Evolutionary conservation across 352 stramenopile species (phyloP).

Genomic region (Saprolegnia parasitica): DNA sequence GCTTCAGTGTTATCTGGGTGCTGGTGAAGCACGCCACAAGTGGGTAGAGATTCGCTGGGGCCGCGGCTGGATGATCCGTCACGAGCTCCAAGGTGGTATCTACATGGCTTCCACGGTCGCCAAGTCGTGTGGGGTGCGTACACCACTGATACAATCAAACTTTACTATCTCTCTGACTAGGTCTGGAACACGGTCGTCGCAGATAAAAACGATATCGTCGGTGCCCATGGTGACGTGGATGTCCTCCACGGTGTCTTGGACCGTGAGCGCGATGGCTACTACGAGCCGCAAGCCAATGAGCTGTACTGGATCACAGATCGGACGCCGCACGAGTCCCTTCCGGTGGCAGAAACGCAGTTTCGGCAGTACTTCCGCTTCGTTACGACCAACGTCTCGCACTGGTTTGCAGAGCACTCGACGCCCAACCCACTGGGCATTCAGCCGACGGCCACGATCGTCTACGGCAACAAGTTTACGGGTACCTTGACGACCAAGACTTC

Average conservation of each 20-base stretch:
- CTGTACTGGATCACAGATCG: constrained; percentile 31
- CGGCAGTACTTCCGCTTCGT: constrained; percentile 32
- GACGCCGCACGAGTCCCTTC: constrained; percentile 31
- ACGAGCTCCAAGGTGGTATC: constrained; percentile 29
- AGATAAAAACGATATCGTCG: constrained; percentile 7
- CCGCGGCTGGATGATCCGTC: not conserved
- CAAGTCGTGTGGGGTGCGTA: constrained; percentile 23
- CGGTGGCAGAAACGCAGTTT: constrained; percentile 12
- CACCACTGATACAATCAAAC: no score
- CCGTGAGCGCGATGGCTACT: not conserved
- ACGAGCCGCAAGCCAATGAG: constrained; percentile 26
- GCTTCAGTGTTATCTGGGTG: not conserved
- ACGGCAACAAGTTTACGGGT: constrained; percentile 27
- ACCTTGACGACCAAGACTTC: no score
- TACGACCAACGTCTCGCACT: constrained; percentile 29
- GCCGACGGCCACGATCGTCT: constrained; percentile 27
- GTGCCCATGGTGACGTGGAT: constrained; percentile 28
- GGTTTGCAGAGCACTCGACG: constrained; percentile 33
- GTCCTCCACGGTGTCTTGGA: constrained; percentile 20
- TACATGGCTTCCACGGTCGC: constrained; percentile 33
- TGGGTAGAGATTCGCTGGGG: constrained; percentile 27
- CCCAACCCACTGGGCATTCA: constrained; percentile 30
- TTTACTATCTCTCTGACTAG: no score
- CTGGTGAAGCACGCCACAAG: not conserved
- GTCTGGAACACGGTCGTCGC: constrained; percentile 11